Evolutionary conservation across 2,329 filamentous ascomycete species (phyloP).

Genomic region (Pleoardoris graminearum): DNA sequence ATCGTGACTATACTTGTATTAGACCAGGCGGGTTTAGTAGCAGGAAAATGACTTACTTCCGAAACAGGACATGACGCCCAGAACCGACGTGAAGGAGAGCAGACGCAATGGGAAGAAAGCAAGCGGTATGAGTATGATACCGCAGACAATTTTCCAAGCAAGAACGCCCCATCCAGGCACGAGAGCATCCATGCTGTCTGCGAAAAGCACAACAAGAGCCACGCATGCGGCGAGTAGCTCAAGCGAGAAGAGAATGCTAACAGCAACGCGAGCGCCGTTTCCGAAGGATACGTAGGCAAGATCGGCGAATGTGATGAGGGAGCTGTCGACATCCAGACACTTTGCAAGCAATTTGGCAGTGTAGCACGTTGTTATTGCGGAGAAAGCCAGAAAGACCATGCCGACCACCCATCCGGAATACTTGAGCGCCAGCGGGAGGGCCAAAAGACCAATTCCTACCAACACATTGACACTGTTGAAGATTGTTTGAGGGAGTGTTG

Average conservation of each 20-base stretch:
- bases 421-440: constrained; percentile 82
- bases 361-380: constrained; percentile 77
- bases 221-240: constrained; percentile 89
- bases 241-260: constrained; percentile 83
- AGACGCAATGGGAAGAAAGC: constrained; percentile 82
- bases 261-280: constrained; percentile 75
- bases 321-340: constrained; percentile 83
- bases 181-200: constrained; percentile 82
- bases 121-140: constrained; percentile 75
- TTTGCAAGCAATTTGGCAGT: constrained; percentile 83
- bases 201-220: constrained; percentile 88
- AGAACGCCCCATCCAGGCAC: constrained; percentile 70
- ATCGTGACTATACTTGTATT: constrained; percentile 66
- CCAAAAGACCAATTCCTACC: constrained; percentile 87
- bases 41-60: constrained; percentile 67
- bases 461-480: constrained; percentile 96
- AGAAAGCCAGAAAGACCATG: constrained; percentile 71
- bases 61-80: constrained; percentile 90
- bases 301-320: constrained; percentile 91
- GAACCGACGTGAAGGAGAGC: constrained; percentile 85
- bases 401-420: constrained; percentile 90
- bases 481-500: constrained; percentile 91
- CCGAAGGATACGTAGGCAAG: constrained; percentile 91
- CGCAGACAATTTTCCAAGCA: constrained; percentile 85
- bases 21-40: constrained; percentile 19